Conservation (phyloP, 2,329 filamentous ascomycete species). For the Claviceps purpurea region DNA sequence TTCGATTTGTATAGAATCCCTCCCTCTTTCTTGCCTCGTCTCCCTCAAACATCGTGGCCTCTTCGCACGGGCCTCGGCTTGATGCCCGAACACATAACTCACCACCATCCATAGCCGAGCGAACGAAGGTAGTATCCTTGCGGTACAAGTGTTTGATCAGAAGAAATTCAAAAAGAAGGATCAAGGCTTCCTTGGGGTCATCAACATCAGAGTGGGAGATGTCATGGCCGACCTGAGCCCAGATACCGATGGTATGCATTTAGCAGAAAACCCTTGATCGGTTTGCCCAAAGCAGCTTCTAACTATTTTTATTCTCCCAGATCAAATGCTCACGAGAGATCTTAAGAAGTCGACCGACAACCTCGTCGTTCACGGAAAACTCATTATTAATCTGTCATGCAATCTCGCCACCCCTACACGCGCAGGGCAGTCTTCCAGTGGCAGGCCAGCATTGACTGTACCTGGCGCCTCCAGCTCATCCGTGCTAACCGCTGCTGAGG, state of each 20-base stretch:
- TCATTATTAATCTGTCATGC: slow-evolving; percentile 92
- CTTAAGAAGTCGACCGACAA: slow-evolving; percentile 98
- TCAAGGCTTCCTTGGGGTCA: slow-evolving; percentile 93
- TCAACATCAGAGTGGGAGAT: slow-evolving; percentile 92
- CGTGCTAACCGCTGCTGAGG: slow-evolving; percentile 31
- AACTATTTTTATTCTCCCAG: slow-evolving; percentile 34
- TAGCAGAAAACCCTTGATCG: not conserved
- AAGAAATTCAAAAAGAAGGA: slow-evolving; percentile 99
- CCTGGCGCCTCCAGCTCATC: slow-evolving; percentile 32
- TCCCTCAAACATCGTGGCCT: not conserved
- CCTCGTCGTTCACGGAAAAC: slow-evolving; percentile 90
- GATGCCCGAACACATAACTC: not conserved
- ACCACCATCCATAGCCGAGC: slow-evolving; percentile 48
- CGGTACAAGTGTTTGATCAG: slow-evolving; percentile 97
- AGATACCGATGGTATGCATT: slow-evolving; percentile 69
- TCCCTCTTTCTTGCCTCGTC: not conserved
- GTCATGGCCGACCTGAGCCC: slow-evolving; percentile 73
- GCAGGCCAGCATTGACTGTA: slow-evolving; percentile 31
- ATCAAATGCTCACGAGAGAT: slow-evolving; percentile 97
- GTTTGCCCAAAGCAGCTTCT: slow-evolving; percentile 12
- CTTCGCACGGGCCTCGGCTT: not conserved
- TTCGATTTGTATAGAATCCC: slow-evolving; percentile 74
- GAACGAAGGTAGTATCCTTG: slow-evolving; percentile 90
- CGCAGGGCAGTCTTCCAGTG: slow-evolving; percentile 29
- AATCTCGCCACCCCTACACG: slow-evolving; percentile 64